A percentile compares a stretch with the other conserved stretches of the same genome.
Evolutionary conservation across 441 rosid genomes (phyloP).

Genomic region (Populus tomentosa): DNA sequence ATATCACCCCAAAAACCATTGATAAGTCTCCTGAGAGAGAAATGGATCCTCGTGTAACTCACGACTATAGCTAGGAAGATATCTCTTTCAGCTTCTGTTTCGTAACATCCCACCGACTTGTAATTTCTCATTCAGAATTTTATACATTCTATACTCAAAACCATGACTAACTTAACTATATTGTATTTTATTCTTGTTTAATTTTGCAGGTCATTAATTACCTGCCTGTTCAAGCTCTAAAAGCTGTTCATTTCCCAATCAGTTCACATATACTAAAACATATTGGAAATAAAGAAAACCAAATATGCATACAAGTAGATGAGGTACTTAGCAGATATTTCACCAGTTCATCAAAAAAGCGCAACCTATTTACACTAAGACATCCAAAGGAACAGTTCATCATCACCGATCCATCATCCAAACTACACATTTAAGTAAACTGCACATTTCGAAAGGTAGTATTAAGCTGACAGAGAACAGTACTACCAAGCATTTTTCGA

Average conservation of each 20-base stretch:
- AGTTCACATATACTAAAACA: neutral
- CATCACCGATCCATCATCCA: neutral
- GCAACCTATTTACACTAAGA: neutral
- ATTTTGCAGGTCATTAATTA: neutral
- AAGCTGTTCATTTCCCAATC: neutral
- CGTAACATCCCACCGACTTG: neutral
- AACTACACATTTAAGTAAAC: neutral
- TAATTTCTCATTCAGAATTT: neutral
- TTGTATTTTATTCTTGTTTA: neutral
- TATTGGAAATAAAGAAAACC: neutral
- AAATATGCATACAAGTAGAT: conserved; percentile 1
- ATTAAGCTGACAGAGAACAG: conserved; percentile 2
- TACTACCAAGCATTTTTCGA: conserved; percentile 5
- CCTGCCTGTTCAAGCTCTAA: neutral
- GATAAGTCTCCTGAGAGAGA: neutral
- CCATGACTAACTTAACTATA: too few species aligned
- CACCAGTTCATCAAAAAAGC: neutral
- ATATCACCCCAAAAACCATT: too few species aligned
- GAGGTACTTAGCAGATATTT: neutral
- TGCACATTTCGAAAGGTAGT: conserved; percentile 1
- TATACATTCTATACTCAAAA: too few species aligned
- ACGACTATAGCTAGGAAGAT: neutral
- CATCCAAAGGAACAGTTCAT: neutral
- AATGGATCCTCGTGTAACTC: neutral
- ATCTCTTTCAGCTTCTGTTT: neutral